A percentile compares a stretch with the other conserved stretches of the same genome.
phyloP scores from a whole-genome alignment of 495 filamentous ascomycete genomes.

The Penicillium roqueforti region DNA sequence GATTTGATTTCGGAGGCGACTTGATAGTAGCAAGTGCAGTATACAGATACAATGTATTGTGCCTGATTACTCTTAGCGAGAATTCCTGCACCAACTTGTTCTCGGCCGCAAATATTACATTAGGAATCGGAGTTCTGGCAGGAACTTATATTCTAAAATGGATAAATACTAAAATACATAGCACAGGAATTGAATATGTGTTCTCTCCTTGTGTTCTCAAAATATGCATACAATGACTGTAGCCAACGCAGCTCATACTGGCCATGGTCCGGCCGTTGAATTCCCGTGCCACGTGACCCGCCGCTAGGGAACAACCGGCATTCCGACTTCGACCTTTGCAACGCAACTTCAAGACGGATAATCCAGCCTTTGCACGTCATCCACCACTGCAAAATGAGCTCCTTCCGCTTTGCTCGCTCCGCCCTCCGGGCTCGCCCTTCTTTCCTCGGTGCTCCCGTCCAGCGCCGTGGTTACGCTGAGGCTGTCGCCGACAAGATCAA shows the following conservation, averaged over 20 bases:
- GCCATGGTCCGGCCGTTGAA: constrained; percentile 10
- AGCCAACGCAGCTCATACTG: background rate
- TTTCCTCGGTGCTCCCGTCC: constrained; percentile 62
- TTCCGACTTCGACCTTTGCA: constrained; percentile 47
- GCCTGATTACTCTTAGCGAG: background rate
- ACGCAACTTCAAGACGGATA: constrained; percentile 42
- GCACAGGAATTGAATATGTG: background rate
- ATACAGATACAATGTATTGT: background rate
- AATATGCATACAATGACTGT: background rate
- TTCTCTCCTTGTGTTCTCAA: background rate
- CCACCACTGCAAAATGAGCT: constrained; percentile 68
- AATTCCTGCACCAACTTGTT: background rate
- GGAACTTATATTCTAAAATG: background rate
- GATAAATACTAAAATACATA: background rate
- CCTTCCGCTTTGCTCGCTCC: constrained; percentile 81
- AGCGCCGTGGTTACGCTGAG: constrained; percentile 90
- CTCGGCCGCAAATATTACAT: background rate
- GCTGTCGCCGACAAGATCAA: constrained; percentile 95
- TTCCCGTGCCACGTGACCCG: constrained; percentile 29
- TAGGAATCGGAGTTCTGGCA: background rate
- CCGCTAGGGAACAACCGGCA: constrained; percentile 48
- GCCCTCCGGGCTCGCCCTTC: constrained; percentile 75
- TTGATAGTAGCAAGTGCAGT: background rate
- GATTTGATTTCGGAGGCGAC: background rate
- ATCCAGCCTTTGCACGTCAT: constrained; percentile 33